Evolutionary conservation across 2,329 filamentous ascomycete species (phyloP), one percentile per base, ranked within the genome.

Genomic region (Beauveria sp.): DNA sequence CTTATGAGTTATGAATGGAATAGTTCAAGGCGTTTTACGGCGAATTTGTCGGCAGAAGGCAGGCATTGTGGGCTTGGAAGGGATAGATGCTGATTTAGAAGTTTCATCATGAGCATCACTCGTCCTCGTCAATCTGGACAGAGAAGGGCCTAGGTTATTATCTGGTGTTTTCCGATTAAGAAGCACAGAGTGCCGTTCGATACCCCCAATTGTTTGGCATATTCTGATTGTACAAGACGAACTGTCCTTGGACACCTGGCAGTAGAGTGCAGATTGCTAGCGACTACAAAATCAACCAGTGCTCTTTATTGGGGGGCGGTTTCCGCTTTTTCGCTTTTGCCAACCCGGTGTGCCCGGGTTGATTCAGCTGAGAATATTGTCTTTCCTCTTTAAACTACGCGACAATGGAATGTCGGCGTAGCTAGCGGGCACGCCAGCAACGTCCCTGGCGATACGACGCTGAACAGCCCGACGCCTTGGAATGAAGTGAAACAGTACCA

Each of bases 151-250:
- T 9, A 30, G 30, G 28, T n/a, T 56, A 49, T 22, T 45, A 7
- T 50, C 18, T 12, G 30, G 16, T 16, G 34, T 34, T n/a, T 30
- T 24, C 7, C 30, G 20, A 24, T 14, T 24, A 22, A 38, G 34
- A 28, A 30, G 56, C 46, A 22, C 10, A 20, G 20, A 10, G 28
- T 58, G 18, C 42, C 28, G 34, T 58, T 58, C 51, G 56, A 51
- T 58, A 58, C 56, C 55, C 50, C 16, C 28, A 34, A 58, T 58
- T 50, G 34, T 58, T 58, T 51, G 18, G 22, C 46, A 51, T 51
- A 43, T 30, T 38, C 16, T 45, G 9, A 24, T 26, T 43, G 46
- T 50, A 24, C 43, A 30, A 50, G 34, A 28, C 28, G 18, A 10
- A 38, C 22, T 58, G 30, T 30, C 8, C 12, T 18, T 14, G 16